A percentile compares a stretch with the other conserved stretches of the same genome.
phyloP scores from a whole-genome alignment of 2,329 filamentous ascomycete genomes.

The Colletotrichum gigasporum region DNA sequence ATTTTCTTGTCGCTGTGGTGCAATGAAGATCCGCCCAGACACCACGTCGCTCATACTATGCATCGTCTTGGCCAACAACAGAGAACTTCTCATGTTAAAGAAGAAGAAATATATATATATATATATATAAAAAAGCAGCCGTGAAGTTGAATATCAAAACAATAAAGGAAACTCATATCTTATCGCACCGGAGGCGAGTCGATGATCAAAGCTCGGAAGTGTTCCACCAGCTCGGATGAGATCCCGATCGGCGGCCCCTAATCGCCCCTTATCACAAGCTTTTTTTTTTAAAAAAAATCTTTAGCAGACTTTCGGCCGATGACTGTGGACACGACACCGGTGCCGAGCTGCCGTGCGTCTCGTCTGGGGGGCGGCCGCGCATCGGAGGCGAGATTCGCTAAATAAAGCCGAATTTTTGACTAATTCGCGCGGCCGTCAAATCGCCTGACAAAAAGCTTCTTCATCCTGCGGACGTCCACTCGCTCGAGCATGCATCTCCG shows the following conservation, averaged over 20 bases:
- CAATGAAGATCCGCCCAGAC: not conserved
- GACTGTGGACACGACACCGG: not conserved
- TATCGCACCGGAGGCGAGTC: not conserved
- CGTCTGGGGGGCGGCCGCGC: slow-evolving; percentile 10
- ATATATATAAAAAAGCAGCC: not conserved
- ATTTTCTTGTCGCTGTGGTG: not conserved
- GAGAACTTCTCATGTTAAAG: not conserved
- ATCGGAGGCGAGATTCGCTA: slow-evolving; percentile 10
- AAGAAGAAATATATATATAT: no score
- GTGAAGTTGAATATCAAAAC: not conserved
- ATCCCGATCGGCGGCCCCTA: not conserved
- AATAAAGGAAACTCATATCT: not conserved
- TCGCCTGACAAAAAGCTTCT: not conserved
- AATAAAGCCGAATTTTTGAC: not conserved
- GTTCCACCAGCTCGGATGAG: not conserved
- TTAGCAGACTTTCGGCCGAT: not conserved
- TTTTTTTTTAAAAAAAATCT: no score
- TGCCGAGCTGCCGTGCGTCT: not conserved
- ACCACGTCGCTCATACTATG: no score
- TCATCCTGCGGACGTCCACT: not conserved
- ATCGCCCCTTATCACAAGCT: not conserved
- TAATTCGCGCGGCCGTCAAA: slow-evolving; percentile 1
- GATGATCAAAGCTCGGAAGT: not conserved
- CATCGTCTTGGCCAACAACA: not conserved
- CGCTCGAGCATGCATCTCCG: not conserved